Evolutionary conservation across 108 stramenopile genomes (phyloP), one percentile per base, ranked within the genome.

Genomic region (Aurantiochytrium sp.): DNA sequence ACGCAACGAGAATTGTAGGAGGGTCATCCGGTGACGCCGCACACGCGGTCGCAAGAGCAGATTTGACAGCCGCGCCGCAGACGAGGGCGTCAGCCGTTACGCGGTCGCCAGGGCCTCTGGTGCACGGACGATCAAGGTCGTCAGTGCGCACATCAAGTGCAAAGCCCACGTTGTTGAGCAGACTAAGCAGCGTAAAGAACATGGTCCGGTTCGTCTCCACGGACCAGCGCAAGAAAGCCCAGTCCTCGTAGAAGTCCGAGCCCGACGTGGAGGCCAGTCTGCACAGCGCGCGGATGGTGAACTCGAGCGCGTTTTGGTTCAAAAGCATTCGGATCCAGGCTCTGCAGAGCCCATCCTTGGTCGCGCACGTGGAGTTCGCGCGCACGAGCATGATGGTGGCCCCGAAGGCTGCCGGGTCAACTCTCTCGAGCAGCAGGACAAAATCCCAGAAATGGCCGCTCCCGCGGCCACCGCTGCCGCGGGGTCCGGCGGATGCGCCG

Each of bases 261-360:
- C 73, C 45, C 6, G 42, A 48, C 21, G 73, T 48, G n/a, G 39
- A 12, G 27, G 59, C 59, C 8, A 65, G 59, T 27, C 59, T 65
- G 73, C 73, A 81, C 24, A 81, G 12, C 3, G 73, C 73, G 50
- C 73, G 21, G 39, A 81, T 48, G 2, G 73, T 81, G 39, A 17
- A 81, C 45, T 81, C 73, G n/a, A 81, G 73, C 12, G 73, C 73
- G 30, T 81, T 81, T 42, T 48, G 42, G 45, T 81, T 48, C 45
- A 81, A 48, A 41, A 81, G 73, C 45, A 48, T 41, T 37, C 73
- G 39, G 6, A 81, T 41, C 73, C 73, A 81, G 24, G 73, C 73
- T 19, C 73, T 22, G 39, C 42, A 48, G 39, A 81, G 73, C 1
- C 73, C 73, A 15, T 27, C 21, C 6, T 48, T 41, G 8, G 73